These are phyloP conservation scores for Fonsecaea monophora DNA, from an alignment of 2,329 filamentous ascomycete species.

Conservation along the genomic window DNA sequence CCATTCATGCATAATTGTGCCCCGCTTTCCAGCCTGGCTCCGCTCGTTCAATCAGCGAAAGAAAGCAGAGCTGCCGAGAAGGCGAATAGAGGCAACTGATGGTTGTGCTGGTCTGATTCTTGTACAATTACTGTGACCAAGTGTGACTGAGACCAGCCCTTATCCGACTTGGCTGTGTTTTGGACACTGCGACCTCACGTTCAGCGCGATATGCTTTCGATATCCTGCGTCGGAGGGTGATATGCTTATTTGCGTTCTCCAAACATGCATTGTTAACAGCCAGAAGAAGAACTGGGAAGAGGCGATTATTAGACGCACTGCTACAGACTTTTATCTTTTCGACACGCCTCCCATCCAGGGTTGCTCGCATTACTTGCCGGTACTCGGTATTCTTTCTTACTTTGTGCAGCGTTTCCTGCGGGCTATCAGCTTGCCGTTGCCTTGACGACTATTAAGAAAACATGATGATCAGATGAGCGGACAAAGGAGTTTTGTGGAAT, in stretches of 20 bases:
- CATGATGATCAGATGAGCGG: constrained; percentile 27
- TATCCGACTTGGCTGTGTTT: constrained; percentile 7
- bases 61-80: constrained; percentile 86
- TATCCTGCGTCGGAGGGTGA: not conserved
- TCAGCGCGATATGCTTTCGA: constrained; percentile 3
- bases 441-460: constrained; percentile 26
- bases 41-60: constrained; percentile 83
- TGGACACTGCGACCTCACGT: constrained; percentile 8
- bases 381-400: constrained; percentile 9
- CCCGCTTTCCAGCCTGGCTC: constrained; percentile 77
- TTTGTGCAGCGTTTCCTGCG: constrained; percentile 8
- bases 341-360: not conserved
- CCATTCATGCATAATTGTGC: constrained; percentile 80
- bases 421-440: constrained; percentile 12
- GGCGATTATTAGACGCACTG: not conserved
- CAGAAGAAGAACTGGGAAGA: constrained; percentile 11
- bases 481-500: constrained; percentile 23
- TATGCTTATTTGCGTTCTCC: not conserved
- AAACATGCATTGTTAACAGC: constrained; percentile 1
- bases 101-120: not conserved
- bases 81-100: constrained; percentile 65
- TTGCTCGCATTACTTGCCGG: not conserved
- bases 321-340: not conserved
- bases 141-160: constrained; percentile 14
- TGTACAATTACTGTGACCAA: constrained; percentile 27